Base-by-base conservation (phyloP, 768 basidiomycete species). In the Chlorophyllum brunneum region DNA sequence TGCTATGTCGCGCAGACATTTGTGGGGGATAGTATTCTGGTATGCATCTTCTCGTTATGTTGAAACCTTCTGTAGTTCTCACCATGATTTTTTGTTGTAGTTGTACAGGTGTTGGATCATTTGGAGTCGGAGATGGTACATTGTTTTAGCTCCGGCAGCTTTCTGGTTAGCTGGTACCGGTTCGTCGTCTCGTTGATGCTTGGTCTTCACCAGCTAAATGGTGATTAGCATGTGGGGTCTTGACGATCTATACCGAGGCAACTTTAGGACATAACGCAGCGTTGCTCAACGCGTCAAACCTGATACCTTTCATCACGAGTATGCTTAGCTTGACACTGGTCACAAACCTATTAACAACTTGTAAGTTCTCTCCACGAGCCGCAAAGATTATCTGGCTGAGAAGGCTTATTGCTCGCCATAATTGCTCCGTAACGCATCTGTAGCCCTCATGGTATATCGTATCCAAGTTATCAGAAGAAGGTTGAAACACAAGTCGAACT, bases 1-100 rank as follows among this genome's bases (percentile, higher is more conserved):
- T 62, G 65, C 40, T 75, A 72, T 57, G 69, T 70, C 30, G 68
- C 58, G 1, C 75, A 76, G 59, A 76, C 73, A 1, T 67, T 73
- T 51, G 61, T 75, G 11, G 75, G 73, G 8, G 75, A 76, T 59
- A 61, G 61, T 33, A 74, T 78, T 33, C 58, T 78, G 55, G 76
- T 76, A 57, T 37, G 64, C 7, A 34, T 56, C 11, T 15, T 30
- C 5, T n/a, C 2, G 30, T 11, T 30, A n/a, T n/a, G n/a, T 27
- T 40, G 15, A 22, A 18, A 8, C 16, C 9, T 16, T 36, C 16
- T 5, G 8, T 36, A 5, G 15, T 20, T 40, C 31, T 13, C 13
- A 4, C 23, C 0, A 5, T 23, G 23, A 22, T 30, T 22, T 6
- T 39, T 5, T 16, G 15, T 6, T 27, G 33, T 16, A 74, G 72